Evolutionary conservation across 2,329 filamentous ascomycete species (phyloP).

Genomic region (Colletotrichum limetticola): DNA sequence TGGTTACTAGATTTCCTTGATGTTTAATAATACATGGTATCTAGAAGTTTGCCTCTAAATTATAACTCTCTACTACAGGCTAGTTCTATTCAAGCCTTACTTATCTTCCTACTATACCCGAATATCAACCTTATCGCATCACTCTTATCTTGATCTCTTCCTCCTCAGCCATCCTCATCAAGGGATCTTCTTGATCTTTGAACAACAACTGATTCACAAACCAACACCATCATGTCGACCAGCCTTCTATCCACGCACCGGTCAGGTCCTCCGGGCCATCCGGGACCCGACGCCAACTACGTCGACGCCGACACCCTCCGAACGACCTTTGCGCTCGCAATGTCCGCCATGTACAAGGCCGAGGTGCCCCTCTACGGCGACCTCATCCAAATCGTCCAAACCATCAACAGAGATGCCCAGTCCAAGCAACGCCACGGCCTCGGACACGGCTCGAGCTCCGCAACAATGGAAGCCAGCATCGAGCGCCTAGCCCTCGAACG

Average conservation of each 20-base stretch:
- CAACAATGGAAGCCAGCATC: background rate
- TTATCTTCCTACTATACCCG: background rate
- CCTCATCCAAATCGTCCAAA: constrained; percentile 44
- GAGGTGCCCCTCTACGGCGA: constrained; percentile 49
- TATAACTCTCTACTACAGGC: background rate
- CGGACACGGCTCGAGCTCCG: background rate
- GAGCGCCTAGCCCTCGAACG: constrained; percentile 39
- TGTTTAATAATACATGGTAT: background rate
- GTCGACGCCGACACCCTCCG: constrained; percentile 39
- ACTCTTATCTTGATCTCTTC: background rate
- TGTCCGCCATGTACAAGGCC: constrained; percentile 48
- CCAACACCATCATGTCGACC: background rate
- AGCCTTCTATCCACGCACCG: background rate
- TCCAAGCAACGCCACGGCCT: background rate
- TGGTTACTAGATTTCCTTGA: background rate
- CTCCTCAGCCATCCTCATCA: background rate
- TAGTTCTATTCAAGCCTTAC: background rate
- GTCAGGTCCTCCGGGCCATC: background rate
- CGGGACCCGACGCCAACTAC: background rate
- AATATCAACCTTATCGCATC: background rate
- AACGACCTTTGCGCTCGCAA: constrained; percentile 42
- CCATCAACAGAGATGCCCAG: constrained; percentile 38
- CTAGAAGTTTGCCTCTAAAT: background rate
- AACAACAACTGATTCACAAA: background rate
- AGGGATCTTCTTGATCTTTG: background rate